A percentile compares a stretch with the other conserved stretches of the same genome.
Conservation (phyloP, 108 stramenopile species). For the Nitzschia sp. region DNA sequence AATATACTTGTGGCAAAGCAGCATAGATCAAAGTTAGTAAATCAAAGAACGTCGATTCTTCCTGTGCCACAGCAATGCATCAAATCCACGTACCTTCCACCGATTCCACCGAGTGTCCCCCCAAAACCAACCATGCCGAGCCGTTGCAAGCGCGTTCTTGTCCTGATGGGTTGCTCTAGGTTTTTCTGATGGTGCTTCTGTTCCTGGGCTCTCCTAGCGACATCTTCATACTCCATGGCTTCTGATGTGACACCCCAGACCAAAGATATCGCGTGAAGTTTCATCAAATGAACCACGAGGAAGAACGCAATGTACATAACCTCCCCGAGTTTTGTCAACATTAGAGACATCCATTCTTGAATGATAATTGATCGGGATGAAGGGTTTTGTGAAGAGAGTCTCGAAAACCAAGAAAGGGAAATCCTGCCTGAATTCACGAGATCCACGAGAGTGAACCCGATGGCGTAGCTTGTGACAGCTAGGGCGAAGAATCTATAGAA, state of each 20-base stretch:
- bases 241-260: conserved; percentile 91
- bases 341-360: conserved; percentile 13
- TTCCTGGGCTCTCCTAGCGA: conserved; percentile 49
- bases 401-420: background rate
- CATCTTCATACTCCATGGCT: conserved; percentile 92
- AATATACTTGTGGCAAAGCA: conserved; percentile 44
- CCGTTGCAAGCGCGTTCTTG: conserved; percentile 60
- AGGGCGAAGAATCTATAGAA: conserved; percentile 86
- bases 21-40: conserved; percentile 3
- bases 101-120: conserved; percentile 84
- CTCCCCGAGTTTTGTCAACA: conserved; percentile 54
- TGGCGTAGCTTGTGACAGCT: conserved; percentile 63
- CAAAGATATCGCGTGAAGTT: conserved; percentile 77
- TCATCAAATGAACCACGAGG: conserved; percentile 85
- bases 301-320: conserved; percentile 84
- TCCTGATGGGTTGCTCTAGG: conserved; percentile 7
- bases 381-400: background rate
- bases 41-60: too few relatives aligned
- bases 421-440: background rate
- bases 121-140: conserved; percentile 86
- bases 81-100: conserved; percentile 80
- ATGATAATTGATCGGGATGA: background rate
- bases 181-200: conserved; percentile 13
- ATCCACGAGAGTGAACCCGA: conserved; percentile 53
- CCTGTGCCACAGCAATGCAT: too few relatives aligned